Conservation (phyloP, 2,329 filamentous ascomycete genomes). For the Penicillium occitanis region DNA sequence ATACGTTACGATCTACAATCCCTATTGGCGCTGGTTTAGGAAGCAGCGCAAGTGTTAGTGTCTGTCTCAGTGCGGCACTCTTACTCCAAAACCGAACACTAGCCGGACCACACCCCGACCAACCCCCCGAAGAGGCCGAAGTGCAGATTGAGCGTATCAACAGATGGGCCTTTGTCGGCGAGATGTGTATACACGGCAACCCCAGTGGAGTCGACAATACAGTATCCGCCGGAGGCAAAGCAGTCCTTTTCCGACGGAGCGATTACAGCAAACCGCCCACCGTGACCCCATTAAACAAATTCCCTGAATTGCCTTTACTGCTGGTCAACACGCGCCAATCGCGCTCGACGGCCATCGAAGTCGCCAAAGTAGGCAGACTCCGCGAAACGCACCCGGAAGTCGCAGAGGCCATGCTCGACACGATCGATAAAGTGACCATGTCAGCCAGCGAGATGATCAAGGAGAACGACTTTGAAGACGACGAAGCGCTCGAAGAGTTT, state of each 20-base stretch:
- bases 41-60: slow-evolving; percentile 89
- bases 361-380: slow-evolving; percentile 78
- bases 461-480: slow-evolving; percentile 66
- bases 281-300: slow-evolving; percentile 76
- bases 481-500: slow-evolving; percentile 67
- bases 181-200: slow-evolving; percentile 97
- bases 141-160: slow-evolving; percentile 94
- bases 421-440: slow-evolving; percentile 68
- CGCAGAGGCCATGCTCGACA: slow-evolving; percentile 76
- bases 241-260: slow-evolving; percentile 80
- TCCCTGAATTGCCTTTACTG: slow-evolving; percentile 87
- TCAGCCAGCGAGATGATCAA: slow-evolving; percentile 58
- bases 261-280: slow-evolving; percentile 75
- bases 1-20: slow-evolving; percentile 89
- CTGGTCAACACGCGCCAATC: slow-evolving; percentile 85
- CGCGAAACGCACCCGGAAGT: slow-evolving; percentile 71
- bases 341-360: slow-evolving; percentile 81
- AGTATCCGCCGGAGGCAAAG: slow-evolving; percentile 88
- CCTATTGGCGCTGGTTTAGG: slow-evolving; percentile 88
- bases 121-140: slow-evolving; percentile 81
- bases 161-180: slow-evolving; percentile 93
- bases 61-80: slow-evolving; percentile 81
- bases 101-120: slow-evolving; percentile 86
- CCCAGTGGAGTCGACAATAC: slow-evolving; percentile 97
- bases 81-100: slow-evolving; percentile 85